phyloP scores from a whole-genome alignment of 208 protist genomes.

The Trichomonas tenax region DNA sequence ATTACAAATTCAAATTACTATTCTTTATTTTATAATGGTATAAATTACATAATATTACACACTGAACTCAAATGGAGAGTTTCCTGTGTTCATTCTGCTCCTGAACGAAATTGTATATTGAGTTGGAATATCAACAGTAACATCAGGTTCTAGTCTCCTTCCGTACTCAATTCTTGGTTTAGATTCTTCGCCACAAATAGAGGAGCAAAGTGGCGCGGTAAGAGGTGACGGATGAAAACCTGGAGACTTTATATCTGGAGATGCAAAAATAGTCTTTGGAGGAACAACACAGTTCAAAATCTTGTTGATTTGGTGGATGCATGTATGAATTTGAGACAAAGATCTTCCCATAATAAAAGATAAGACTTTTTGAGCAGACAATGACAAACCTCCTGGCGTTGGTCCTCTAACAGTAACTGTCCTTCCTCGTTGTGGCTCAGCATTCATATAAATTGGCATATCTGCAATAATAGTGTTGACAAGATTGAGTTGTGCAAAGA shows the following conservation, averaged over 20 bases:
- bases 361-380: not conserved
- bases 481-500: not conserved
- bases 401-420: not conserved
- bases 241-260: not conserved
- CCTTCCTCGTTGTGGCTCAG: not conserved
- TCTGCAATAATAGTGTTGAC: not conserved
- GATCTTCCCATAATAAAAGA: not conserved
- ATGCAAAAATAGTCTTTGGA: not conserved
- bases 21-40: no score
- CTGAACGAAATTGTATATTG: not conserved
- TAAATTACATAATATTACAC: no score
- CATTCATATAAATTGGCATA: not conserved
- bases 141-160: not conserved
- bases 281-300: not conserved
- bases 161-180: not conserved
- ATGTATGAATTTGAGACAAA: not conserved
- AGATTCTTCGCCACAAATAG: not conserved
- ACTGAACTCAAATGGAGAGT: not conserved
- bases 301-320: not conserved
- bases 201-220: not conserved
- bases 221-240: not conserved
- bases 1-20: no score
- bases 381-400: not conserved
- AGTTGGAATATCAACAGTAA: not conserved
- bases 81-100: not conserved